A percentile compares a stretch with the other conserved stretches of the same genome.
phyloP scores from a whole-genome alignment of 345 rosid species.

The Linum trigynum region DNA sequence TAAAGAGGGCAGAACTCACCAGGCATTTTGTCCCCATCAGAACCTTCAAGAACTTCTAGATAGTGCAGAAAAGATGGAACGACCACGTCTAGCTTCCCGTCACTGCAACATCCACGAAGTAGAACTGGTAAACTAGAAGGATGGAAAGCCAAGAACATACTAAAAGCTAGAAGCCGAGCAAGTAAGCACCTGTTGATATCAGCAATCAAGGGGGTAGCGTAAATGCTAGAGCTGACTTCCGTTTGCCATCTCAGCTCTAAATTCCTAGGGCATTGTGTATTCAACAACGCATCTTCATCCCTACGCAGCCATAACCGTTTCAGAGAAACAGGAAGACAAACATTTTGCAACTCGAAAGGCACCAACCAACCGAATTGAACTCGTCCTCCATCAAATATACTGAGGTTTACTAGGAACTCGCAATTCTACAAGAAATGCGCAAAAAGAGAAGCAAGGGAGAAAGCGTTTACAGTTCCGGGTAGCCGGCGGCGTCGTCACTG shows the following conservation, averaged over 20 bases:
- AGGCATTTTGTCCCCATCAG: conserved; percentile 99
- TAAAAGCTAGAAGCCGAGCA: background rate
- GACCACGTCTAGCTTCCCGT: conserved; percentile 95
- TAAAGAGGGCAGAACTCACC: conserved; percentile 29
- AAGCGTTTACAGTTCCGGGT: conserved; percentile 57
- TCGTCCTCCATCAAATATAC: background rate
- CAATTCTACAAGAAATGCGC: background rate
- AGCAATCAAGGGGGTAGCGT: conserved; percentile 86
- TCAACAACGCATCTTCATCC: conserved; percentile 83
- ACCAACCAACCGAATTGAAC: background rate
- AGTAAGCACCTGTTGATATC: conserved; percentile 71
- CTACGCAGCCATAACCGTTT: conserved; percentile 25
- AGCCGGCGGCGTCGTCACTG: conserved; percentile 66
- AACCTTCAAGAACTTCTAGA: conserved; percentile 98
- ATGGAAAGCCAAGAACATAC: background rate
- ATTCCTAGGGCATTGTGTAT: conserved; percentile 79
- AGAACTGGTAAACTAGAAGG: background rate
- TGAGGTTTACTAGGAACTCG: background rate
- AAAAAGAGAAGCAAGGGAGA: background rate
- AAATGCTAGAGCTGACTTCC: conserved; percentile 94
- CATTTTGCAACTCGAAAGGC: background rate
- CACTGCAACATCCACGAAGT: conserved; percentile 35
- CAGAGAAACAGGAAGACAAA: background rate
- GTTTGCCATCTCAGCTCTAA: conserved; percentile 98
- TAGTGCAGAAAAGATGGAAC: conserved; percentile 96